Base-by-base conservation (phyloP, 371 early-diverging fungal genomes). In the Dichotomocladium elegans region DNA sequence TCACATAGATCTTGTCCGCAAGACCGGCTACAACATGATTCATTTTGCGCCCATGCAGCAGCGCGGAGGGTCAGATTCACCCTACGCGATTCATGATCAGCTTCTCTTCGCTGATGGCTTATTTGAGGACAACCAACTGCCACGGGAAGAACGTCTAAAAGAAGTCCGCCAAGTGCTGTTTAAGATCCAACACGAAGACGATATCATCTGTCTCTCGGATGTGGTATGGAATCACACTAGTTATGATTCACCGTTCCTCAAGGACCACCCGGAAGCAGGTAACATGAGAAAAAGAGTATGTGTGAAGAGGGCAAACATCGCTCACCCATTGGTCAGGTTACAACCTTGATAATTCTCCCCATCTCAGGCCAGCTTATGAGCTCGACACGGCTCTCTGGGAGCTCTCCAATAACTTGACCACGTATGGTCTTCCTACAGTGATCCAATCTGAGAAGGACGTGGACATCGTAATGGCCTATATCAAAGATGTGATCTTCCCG, bases 151-250 rank as follows among this genome's bases (percentile, higher is more conserved):
- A 47, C 82, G 83, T 41, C 66, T 81, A 11, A 70, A 68, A 15
- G 58, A 81, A 41, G 64, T 94, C 14, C 55, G 74, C 41, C 51
- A 70, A 0, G 64, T 70, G 28, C 59, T 97, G 30, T 61, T 61
- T 22, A 49, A 57, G 14, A 81, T 92, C 43, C 76, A 82, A 40
- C 53, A 70, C 3, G 79, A 85, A 22, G 81, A 83, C 53, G 87
- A 86, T 4, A 81, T 95, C 27, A 64, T 96, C 31, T 81, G 86
- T 49, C 66, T 92, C 41, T 91, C 94, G 12, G 99, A 98, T 67
- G 87, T 98, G 51, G 99, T 98, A 2, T 97, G 95, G 95, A 98
- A 98, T 72, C 99, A 98, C 64, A 97, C 96, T 6, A 91, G 96
- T 25, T 79, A 85, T 68, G 89, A 95, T 63, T 89, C 91, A 10